Evolutionary conservation across 163 green algal species (phyloP).

Genomic region (Scenedesmus sp.): DNA sequence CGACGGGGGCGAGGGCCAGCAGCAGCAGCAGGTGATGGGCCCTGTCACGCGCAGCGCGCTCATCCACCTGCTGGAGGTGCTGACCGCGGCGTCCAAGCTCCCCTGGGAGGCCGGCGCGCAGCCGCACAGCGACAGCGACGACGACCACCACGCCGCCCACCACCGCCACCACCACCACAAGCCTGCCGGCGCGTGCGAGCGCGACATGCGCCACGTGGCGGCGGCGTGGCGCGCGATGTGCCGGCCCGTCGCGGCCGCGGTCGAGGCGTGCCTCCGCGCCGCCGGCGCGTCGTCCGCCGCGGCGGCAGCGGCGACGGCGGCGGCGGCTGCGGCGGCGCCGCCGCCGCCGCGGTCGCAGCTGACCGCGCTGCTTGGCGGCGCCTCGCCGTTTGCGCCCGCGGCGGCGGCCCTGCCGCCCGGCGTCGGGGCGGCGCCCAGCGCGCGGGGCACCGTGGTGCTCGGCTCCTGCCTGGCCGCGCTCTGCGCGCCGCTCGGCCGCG

Average conservation of each 20-base stretch:
- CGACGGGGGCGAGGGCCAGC: neutral
- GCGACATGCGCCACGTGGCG: neutral
- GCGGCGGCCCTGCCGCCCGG: too few species aligned
- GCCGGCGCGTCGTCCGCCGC: too few species aligned
- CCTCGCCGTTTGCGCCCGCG: too few species aligned
- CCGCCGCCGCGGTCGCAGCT: neutral
- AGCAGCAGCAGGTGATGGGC: neutral
- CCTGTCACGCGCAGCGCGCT: neutral
- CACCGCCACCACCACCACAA: neutral
- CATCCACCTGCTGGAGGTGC: slow-evolving; percentile 1
- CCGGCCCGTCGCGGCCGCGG: slow-evolving; percentile 13
- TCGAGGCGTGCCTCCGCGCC: slow-evolving; percentile 1
- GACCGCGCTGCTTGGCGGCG: too few species aligned
- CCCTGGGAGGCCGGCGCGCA: neutral
- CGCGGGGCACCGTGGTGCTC: neutral
- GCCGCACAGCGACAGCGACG: neutral
- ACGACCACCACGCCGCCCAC: neutral
- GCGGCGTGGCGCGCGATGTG: slow-evolving; percentile 4
- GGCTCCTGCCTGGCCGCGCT: slow-evolving; percentile 19
- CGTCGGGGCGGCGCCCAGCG: too few species aligned
- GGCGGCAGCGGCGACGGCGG: slow-evolving; percentile 5
- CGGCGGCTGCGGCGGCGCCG: slow-evolving; percentile 4
- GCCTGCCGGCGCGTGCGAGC: neutral
- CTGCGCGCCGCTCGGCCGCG: slow-evolving; percentile 6
- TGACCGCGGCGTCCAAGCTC: slow-evolving; percentile 25